phyloP scores from a whole-genome alignment of 345 rosid species.

The Corchorus capsularis region DNA sequence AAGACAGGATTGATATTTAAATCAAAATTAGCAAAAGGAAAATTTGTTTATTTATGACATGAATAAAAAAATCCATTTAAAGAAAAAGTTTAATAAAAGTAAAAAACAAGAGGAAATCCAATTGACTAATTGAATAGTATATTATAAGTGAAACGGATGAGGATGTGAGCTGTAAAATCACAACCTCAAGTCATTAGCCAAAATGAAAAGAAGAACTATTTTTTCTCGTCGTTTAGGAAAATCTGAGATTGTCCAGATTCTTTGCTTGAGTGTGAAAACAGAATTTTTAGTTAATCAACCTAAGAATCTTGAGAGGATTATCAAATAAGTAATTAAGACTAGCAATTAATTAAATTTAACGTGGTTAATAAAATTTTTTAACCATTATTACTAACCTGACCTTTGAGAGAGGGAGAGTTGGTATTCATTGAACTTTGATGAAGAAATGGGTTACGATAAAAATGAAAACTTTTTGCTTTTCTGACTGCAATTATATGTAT shows the following conservation, averaged over 20 bases:
- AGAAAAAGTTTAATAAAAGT: not conserved
- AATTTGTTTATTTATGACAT: not conserved
- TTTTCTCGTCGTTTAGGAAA: not conserved
- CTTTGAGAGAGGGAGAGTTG: not conserved
- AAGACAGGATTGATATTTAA: constrained; percentile 11
- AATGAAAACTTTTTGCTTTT: not conserved
- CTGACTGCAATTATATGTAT: not conserved
- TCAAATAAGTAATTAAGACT: too few relatives aligned
- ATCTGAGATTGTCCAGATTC: not conserved
- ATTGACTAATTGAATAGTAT: not conserved
- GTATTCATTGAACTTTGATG: not conserved
- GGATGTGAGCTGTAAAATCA: constrained; percentile 25
- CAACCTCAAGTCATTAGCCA: not conserved
- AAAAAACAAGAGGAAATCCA: not conserved
- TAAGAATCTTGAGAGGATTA: constrained; percentile 2
- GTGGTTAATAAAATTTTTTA: not conserved
- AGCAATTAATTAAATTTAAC: not conserved
- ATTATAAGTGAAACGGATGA: constrained; percentile 19
- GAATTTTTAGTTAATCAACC: not conserved
- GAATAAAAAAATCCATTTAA: not conserved
- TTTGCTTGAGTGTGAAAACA: not conserved
- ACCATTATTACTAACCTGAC: not conserved
- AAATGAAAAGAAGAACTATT: not conserved
- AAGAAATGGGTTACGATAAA: not conserved
- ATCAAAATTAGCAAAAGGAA: not conserved